Base-by-base conservation (phyloP, 2,329 filamentous ascomycete species). In the Apiospora rasikravindrae region DNA sequence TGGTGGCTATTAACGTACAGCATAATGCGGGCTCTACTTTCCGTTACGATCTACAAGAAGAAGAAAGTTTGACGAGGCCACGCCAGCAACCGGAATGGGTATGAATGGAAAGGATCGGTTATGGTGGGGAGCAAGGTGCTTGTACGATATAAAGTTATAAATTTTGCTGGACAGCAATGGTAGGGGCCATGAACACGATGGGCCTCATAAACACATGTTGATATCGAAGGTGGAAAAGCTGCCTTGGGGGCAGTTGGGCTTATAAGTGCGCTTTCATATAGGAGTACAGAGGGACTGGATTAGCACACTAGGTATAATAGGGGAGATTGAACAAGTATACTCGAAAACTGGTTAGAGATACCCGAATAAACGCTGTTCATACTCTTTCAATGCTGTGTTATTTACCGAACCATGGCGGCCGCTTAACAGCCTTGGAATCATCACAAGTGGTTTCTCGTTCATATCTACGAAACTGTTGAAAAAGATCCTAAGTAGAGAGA, bases 1-100 rank as follows among this genome's bases (percentile, higher is more conserved):
- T 37, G 77, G 78, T 57, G 71, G 79, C 24, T 80, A 80, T 71
- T 81, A 74, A 53, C 29, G 61, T 22, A 57, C 22, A 37, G n/a
- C 19, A 19, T 16, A 13, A 37, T 22, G 14, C 10, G 10, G 33
- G 10, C 49, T 19, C 16, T 16, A 24, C 42, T 26, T 16, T 24
- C 1, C 8, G 69, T 44, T 26, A 29, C 51, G 42, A 70, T 45
- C 33, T 53, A 16, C 33, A 44, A 69, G 24, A 53, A n/a, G 33
- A 69, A 42, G n/a, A 29, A 26, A 66, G 16, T n/a, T 14, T 66
- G 69, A 44, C 37, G 40, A 47, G 42, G 40, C n/a, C 10, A 47
- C 44, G 33, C 5, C 33, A 22, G 14, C 19, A 64, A 40, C 57
- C 19, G 57, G 22, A n/a, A n/a, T 64, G 33, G 19, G 22, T 64